Percentiles rank a stretch among this genome's conserved stretches.
Conservation (phyloP, 495 filamentous ascomycete species). For the Aspergillus asperescens region DNA sequence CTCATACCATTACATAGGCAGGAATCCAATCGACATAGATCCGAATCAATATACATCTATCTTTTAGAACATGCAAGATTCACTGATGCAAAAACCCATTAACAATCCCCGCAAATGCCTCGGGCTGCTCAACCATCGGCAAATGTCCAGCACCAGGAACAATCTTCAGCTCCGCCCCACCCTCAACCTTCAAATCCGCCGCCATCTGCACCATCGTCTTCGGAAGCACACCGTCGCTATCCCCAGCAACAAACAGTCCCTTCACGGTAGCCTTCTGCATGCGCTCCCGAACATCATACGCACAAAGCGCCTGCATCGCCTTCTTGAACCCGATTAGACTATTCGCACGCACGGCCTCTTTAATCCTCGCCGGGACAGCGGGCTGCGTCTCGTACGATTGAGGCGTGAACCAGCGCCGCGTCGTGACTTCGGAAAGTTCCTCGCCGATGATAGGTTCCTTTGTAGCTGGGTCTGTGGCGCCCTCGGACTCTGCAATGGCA, state of each 20-base stretch:
- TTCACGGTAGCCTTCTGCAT: slow-evolving; percentile 56
- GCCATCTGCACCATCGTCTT: slow-evolving; percentile 73
- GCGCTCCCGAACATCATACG: slow-evolving; percentile 63
- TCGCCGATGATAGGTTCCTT: slow-evolving; percentile 51
- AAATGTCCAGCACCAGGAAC: slow-evolving; percentile 68
- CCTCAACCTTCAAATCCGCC: slow-evolving; percentile 46
- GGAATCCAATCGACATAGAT: too few species aligned
- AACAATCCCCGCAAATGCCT: slow-evolving; percentile 58
- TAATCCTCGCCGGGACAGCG: slow-evolving; percentile 48
- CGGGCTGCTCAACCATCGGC: slow-evolving; percentile 75
- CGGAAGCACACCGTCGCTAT: slow-evolving; percentile 67
- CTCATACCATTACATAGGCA: too few species aligned
- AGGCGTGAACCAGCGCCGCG: slow-evolving; percentile 68
- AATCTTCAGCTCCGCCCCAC: slow-evolving; percentile 52
- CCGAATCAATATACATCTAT: too few species aligned
- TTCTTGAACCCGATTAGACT: slow-evolving; percentile 63
- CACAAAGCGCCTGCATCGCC: slow-evolving; percentile 65
- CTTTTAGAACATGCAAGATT: neutral
- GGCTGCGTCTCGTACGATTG: slow-evolving; percentile 51
- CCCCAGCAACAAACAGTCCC: slow-evolving; percentile 63
- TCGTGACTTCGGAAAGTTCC: slow-evolving; percentile 60
- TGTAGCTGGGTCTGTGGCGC: slow-evolving; percentile 33
- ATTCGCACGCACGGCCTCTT: slow-evolving; percentile 58
- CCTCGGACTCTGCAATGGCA: slow-evolving; percentile 56
- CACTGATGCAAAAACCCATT: slow-evolving; percentile 44